Conservation (phyloP, 371 early-diverging fungal species). For the Cokeromyces recurvatus region DNA sequence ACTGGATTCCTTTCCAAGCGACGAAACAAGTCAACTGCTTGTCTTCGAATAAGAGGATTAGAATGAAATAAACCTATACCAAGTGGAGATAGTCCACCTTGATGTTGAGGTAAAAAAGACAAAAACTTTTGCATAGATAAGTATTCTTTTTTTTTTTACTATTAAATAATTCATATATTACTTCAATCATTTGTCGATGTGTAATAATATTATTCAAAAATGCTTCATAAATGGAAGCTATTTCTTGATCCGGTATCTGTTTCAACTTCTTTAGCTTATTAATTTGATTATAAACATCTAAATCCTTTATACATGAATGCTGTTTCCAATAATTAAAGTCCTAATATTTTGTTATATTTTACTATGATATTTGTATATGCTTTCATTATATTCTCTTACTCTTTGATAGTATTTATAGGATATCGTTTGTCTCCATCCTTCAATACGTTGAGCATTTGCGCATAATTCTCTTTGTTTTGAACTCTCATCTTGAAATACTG, state of each 20-base stretch:
- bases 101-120: constrained; percentile 72
- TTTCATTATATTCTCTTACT: constrained; percentile 21
- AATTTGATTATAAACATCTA: constrained; percentile 71
- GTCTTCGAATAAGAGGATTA: constrained; percentile 49
- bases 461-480: constrained; percentile 59
- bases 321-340: constrained; percentile 56
- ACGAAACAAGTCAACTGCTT: constrained; percentile 65
- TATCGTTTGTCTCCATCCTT: constrained; percentile 78
- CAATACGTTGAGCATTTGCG: constrained; percentile 71
- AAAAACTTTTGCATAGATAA: constrained; percentile 47
- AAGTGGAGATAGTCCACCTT: constrained; percentile 80
- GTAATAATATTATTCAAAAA: constrained; percentile 58
- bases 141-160: no score
- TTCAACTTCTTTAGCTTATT: constrained; percentile 54
- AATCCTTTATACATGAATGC: constrained; percentile 50
- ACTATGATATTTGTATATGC: no score
- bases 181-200: constrained; percentile 80
- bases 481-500: constrained; percentile 69
- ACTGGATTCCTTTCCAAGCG: constrained; percentile 62
- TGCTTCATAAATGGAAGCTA: constrained; percentile 61
- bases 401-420: constrained; percentile 64
- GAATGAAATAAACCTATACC: constrained; percentile 82
- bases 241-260: constrained; percentile 61
- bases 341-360: background rate
- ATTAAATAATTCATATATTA: constrained; percentile 14